Percentiles rank a stretch among this genome's conserved stretches.
Conservation (phyloP, 2,329 filamentous ascomycete species). For the Aureobasidium sp. region DNA sequence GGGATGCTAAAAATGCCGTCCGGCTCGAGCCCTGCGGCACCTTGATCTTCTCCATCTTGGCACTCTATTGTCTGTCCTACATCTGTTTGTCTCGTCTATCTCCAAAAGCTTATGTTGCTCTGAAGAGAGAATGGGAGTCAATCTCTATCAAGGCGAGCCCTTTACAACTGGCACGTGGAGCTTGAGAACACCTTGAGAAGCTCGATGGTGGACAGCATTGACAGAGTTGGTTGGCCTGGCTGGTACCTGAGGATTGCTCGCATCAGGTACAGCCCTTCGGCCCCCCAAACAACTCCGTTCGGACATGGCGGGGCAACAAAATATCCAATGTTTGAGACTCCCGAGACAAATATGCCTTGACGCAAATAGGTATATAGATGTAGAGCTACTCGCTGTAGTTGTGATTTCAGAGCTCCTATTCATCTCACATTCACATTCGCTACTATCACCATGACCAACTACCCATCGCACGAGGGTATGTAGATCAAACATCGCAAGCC, state of each 20-base stretch:
- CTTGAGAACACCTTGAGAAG: not conserved
- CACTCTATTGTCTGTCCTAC: not conserved
- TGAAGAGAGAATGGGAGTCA: not conserved
- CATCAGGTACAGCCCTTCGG: slow-evolving; percentile 9
- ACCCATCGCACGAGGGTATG: slow-evolving; percentile 17
- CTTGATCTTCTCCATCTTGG: slow-evolving; percentile 8
- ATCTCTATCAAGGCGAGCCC: not conserved
- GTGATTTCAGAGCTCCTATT: not conserved
- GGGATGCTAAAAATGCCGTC: slow-evolving; percentile 9
- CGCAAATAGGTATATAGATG: slow-evolving; percentile 7
- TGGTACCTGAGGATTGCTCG: slow-evolving; percentile 10
- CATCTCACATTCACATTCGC: not conserved
- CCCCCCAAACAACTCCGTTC: slow-evolving; percentile 11
- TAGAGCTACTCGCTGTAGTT: not conserved
- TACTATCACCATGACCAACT: slow-evolving; percentile 1
- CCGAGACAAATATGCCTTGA: not conserved
- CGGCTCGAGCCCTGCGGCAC: slow-evolving; percentile 2
- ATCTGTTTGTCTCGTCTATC: not conserved
- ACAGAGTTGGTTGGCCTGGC: not conserved
- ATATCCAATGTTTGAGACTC: slow-evolving; percentile 1
- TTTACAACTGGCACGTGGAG: not conserved
- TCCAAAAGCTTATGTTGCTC: not conserved
- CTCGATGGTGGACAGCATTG: not conserved
- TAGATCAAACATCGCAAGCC: not conserved
- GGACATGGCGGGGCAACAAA: slow-evolving; percentile 8